Percentiles rank a stretch among this genome's conserved stretches.
Conservation (phyloP, 164 flowering plant genomes). For the Kingdonia uniflora region DNA sequence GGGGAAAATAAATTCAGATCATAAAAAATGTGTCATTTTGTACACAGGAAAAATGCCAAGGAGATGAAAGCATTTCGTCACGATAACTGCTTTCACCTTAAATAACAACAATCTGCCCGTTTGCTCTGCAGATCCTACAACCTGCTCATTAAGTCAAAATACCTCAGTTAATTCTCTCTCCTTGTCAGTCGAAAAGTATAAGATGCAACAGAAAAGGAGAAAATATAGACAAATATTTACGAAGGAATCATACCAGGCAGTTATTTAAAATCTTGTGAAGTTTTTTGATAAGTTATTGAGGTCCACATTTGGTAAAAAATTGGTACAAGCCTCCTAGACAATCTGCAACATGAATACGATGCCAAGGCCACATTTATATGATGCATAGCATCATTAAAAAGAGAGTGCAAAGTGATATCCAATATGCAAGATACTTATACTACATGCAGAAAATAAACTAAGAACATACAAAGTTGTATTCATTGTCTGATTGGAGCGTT, state of each 20-base stretch:
- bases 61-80: conserved; percentile 78
- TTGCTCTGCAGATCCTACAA: conserved; percentile 75
- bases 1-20: neutral
- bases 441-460: too few species aligned
- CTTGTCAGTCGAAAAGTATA: neutral
- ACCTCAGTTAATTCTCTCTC: neutral
- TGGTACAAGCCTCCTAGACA: conserved; percentile 81
- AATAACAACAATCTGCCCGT: conserved; percentile 75
- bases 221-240: neutral
- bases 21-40: conserved; percentile 45
- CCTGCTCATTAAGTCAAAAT: conserved; percentile 28
- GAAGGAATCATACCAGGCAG: conserved; percentile 51
- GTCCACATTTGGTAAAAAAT: conserved; percentile 74
- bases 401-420: too few species aligned
- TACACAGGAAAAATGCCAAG: conserved; percentile 79
- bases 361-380: too few species aligned
- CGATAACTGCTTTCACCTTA: conserved; percentile 81
- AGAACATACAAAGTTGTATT: too few species aligned
- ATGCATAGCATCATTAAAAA: too few species aligned
- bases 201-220: neutral
- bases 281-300: conserved; percentile 70
- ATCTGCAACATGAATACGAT: too few species aligned
- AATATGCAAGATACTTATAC: too few species aligned
- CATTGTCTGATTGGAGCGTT: too few species aligned
- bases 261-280: conserved; percentile 66